Evolutionary conservation across 139 green algal genomes (phyloP).

Genomic region (Coelastrella sp.): DNA sequence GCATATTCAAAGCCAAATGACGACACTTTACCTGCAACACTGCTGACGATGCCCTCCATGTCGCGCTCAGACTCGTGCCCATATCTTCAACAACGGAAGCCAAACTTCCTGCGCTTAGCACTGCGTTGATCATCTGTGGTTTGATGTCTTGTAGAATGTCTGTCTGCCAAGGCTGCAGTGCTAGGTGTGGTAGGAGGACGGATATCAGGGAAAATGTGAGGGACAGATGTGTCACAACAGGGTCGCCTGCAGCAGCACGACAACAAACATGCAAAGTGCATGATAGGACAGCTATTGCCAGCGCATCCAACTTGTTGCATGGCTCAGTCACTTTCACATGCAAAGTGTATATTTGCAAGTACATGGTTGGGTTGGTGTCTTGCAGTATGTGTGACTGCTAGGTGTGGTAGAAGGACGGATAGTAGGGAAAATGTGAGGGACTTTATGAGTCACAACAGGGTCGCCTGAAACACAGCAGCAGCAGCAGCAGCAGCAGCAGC

Average conservation of each 20-base stretch:
- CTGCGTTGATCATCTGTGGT: background rate
- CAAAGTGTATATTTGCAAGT: too few species aligned
- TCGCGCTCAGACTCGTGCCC: background rate
- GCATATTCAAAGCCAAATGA: too few species aligned
- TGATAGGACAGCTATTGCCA: too few species aligned
- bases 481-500: too few species aligned
- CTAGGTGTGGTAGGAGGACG: conserved; percentile 28
- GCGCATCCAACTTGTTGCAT: too few species aligned
- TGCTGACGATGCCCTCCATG: background rate
- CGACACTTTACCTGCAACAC: background rate
- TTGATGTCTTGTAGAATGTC: background rate
- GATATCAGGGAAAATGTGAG: conserved; percentile 8
- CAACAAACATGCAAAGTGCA: too few species aligned
- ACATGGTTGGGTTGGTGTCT: too few species aligned
- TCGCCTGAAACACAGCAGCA: too few species aligned
- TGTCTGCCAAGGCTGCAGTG: conserved; percentile 29
- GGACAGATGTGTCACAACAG: conserved; percentile 6
- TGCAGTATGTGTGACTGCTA: background rate
- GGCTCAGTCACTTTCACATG: too few species aligned
- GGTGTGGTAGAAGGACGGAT: conserved; percentile 18
- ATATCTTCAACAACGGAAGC: conserved; percentile 21
- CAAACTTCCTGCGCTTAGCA: background rate
- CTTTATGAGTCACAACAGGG: too few species aligned
- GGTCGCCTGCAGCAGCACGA: too few species aligned
- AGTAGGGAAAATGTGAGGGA: too few species aligned